Base-by-base conservation (phyloP, 1,139 yeast species). In the Saccharomyces pastorianus region DNA sequence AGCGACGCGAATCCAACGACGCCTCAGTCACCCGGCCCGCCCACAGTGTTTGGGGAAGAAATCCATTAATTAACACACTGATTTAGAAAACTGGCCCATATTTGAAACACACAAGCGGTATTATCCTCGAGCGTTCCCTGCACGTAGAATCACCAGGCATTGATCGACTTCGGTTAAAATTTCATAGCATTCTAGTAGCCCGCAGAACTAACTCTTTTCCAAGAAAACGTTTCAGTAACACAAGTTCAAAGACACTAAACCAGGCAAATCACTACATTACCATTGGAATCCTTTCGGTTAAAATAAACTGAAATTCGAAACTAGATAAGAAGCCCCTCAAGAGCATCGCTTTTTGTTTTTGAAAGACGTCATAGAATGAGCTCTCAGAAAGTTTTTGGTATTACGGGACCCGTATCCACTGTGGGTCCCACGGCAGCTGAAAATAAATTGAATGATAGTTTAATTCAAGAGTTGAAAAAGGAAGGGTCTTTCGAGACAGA, bases 401-500 rank as follows among this genome's bases (percentile, higher is more conserved):
- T 93, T 27, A 93, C 99, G 14, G 85, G 85, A 29, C 97, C 98
- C 0, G 87, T 93, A 48, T 88, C 97, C 0, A 70, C 76, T 23
- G 90, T 85, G 0, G 88, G 88, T 17, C 93, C 99, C 0, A 86
- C 96, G 0, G 83, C 91, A 1, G 81, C 81, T 38, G 99, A 93
- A 66, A 83, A 82, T 54, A 74, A 73, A 25, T 71, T 90, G 54
- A 93, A 93, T 68, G 96, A 88, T 64, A 70, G 75, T 50, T 73
- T 95, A 69, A 83, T 93, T 52, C 80, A 79, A 53, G 98, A 90
- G 67, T 76, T 93, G 53, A 88, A 89, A 68, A 74, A 73, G n/a
- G 85, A 88, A 62, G 93, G 91, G 2, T 89, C 97, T 0, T 93
- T 93, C 69, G 99, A 93, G 69, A 77, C 85, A 50, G 96, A 88